Percentiles rank a stretch among this genome's conserved stretches.
Evolutionary conservation across 306 rosid species (phyloP).

Genomic region (Medicago lupulina): DNA sequence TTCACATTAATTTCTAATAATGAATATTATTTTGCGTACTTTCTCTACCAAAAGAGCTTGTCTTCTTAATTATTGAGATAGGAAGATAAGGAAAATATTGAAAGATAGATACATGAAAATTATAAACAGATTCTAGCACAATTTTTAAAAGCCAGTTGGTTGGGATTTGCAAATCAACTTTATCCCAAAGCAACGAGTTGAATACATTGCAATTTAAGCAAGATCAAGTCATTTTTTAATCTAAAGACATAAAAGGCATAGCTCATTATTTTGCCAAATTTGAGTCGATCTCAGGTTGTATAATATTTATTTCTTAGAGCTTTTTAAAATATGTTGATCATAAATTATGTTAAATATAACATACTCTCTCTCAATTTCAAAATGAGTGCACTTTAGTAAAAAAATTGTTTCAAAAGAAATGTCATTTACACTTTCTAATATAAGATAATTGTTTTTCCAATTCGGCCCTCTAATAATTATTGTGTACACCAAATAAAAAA

Average conservation of each 20-base stretch:
- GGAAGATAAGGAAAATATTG: background rate
- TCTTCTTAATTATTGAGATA: constrained; percentile 8
- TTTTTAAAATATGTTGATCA: background rate
- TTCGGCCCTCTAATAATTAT: no score
- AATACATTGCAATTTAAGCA: constrained; percentile 8
- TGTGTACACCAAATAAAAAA: no score
- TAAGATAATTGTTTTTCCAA: no score
- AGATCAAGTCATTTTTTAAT: constrained; percentile 14
- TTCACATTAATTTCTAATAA: background rate
- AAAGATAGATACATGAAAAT: background rate
- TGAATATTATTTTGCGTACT: background rate
- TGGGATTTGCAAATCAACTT: background rate
- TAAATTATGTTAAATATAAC: background rate
- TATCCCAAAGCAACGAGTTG: background rate
- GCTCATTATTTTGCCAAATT: background rate
- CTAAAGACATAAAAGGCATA: background rate
- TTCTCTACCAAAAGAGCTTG: background rate
- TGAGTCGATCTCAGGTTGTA: background rate
- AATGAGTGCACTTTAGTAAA: no score
- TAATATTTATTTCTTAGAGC: background rate
- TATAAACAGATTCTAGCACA: background rate
- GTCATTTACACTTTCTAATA: no score
- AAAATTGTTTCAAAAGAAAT: no score
- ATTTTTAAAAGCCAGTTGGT: background rate
- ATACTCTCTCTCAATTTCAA: no score